phyloP scores from a whole-genome alignment of 805 yeast species.

The Candida orba region DNA sequence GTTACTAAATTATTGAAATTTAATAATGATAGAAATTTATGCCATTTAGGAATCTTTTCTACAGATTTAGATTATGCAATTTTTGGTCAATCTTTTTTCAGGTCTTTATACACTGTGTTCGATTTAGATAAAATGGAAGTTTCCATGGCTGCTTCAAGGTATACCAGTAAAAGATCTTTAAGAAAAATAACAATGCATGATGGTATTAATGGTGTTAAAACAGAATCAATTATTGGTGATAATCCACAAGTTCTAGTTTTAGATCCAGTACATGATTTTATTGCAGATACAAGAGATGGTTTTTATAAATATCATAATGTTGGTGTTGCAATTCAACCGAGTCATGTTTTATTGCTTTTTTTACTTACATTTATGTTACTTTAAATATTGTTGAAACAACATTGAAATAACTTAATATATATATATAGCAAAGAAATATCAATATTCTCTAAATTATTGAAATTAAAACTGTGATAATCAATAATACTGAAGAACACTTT shows the following conservation, averaged over 20 bases:
- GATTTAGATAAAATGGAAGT: slow-evolving; percentile 20
- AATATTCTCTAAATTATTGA: no score
- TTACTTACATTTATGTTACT: not conserved
- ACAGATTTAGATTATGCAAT: slow-evolving; percentile 5
- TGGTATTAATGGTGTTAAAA: slow-evolving; percentile 4
- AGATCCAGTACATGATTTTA: slow-evolving; percentile 13
- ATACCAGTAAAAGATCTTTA: slow-evolving; percentile 6
- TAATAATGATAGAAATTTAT: slow-evolving; percentile 4
- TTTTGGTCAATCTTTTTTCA: slow-evolving; percentile 18
- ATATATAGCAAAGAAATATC: no score
- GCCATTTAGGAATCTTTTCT: slow-evolving; percentile 12
- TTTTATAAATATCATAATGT: slow-evolving; percentile 7
- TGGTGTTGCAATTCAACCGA: not conserved
- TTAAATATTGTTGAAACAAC: no score
- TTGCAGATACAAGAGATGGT: slow-evolving; percentile 11
- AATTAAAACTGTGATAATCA: not conserved
- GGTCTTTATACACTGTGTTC: slow-evolving; percentile 17
- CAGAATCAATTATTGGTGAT: slow-evolving; percentile 4
- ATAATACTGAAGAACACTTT: no score
- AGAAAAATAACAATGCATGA: slow-evolving; percentile 4
- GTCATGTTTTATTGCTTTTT: not conserved
- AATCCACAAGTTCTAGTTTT: slow-evolving; percentile 5
- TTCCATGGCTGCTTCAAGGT: slow-evolving; percentile 18
- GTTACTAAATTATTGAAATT: not conserved
- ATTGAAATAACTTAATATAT: not conserved